Conservation (phyloP, 2,329 filamentous ascomycete species). For the Colletotrichum gloeosporioides region DNA sequence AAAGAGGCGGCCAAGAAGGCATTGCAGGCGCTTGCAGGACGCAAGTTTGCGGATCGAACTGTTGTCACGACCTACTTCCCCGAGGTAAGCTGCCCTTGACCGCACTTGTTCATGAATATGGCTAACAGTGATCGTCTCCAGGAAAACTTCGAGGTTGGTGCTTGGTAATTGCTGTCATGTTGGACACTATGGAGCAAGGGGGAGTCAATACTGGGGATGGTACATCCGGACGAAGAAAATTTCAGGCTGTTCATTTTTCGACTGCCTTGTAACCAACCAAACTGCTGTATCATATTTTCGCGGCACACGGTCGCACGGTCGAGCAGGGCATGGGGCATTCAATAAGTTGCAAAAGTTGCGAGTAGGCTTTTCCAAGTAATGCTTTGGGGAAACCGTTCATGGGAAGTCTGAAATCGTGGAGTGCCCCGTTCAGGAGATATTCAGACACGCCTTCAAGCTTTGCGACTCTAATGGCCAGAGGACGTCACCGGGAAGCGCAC, state of each 20-base stretch:
- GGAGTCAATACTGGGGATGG: not conserved
- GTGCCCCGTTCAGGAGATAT: not conserved
- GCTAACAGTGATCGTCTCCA: conserved; percentile 45
- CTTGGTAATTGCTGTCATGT: conserved; percentile 66
- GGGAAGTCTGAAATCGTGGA: not conserved
- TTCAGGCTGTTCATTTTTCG: not conserved
- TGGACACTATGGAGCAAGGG: not conserved
- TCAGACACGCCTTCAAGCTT: not conserved
- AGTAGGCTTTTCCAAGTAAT: not conserved
- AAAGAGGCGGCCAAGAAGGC: conserved; percentile 82
- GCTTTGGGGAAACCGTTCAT: not conserved
- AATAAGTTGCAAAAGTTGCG: not conserved
- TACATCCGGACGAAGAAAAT: not conserved
- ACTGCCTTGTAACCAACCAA: conserved; percentile 16
- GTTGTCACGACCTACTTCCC: conserved; percentile 97
- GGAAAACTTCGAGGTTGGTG: conserved; percentile 93
- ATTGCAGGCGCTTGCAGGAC: conserved; percentile 85
- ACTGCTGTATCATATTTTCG: conserved; percentile 17
- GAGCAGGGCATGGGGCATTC: not conserved
- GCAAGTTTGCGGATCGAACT: conserved; percentile 95
- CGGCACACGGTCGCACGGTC: not conserved
- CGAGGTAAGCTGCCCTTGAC: conserved; percentile 63
- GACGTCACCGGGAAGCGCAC: not conserved
- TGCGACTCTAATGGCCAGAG: not conserved
- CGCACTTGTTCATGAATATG: not conserved